A percentile compares a stretch with the other conserved stretches of the same genome.
Evolutionary conservation across 768 basidiomycete genomes (phyloP).

Genomic region (Pulveroboletus sp.): DNA sequence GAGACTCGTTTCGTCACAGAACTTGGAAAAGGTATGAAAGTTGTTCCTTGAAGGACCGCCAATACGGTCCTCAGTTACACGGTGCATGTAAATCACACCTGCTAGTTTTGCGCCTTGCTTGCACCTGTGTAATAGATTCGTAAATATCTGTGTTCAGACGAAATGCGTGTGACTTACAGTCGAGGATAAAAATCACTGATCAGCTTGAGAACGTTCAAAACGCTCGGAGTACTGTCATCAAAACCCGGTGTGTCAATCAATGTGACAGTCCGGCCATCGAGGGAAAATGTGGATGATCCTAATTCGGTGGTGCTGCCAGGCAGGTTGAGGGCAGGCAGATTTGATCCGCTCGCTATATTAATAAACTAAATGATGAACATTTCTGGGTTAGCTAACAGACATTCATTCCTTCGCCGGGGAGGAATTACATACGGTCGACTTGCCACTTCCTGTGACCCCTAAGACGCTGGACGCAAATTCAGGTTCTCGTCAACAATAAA

Average conservation of each 20-base stretch:
- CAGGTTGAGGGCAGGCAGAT: constrained; percentile 37
- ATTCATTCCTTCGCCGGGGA: background rate
- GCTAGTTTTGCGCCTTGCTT: constrained; percentile 35
- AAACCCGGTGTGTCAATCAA: constrained; percentile 62
- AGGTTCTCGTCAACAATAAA: background rate
- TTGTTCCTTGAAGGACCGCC: constrained; percentile 42
- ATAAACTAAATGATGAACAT: constrained; percentile 38
- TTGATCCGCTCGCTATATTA: constrained; percentile 48
- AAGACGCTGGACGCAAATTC: constrained; percentile 25
- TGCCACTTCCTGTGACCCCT: constrained; percentile 31
- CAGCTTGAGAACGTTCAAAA: constrained; percentile 43
- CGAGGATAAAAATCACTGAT: constrained; percentile 36
- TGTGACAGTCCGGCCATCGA: constrained; percentile 41
- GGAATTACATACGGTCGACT: constrained; percentile 27
- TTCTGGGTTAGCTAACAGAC: background rate
- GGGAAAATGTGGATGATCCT: constrained; percentile 38
- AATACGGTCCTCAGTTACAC: constrained; percentile 42
- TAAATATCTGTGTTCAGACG: too few relatives aligned
- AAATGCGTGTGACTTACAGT: constrained; percentile 14
- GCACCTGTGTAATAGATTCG: constrained; percentile 7
- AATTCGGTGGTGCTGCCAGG: constrained; percentile 44
- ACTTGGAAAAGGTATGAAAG: constrained; percentile 44
- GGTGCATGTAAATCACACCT: constrained; percentile 51
- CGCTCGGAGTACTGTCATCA: constrained; percentile 46
- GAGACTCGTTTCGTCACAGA: constrained; percentile 48